phyloP scores from a whole-genome alignment of 257 asterid species.

The Catharanthus roseus region DNA sequence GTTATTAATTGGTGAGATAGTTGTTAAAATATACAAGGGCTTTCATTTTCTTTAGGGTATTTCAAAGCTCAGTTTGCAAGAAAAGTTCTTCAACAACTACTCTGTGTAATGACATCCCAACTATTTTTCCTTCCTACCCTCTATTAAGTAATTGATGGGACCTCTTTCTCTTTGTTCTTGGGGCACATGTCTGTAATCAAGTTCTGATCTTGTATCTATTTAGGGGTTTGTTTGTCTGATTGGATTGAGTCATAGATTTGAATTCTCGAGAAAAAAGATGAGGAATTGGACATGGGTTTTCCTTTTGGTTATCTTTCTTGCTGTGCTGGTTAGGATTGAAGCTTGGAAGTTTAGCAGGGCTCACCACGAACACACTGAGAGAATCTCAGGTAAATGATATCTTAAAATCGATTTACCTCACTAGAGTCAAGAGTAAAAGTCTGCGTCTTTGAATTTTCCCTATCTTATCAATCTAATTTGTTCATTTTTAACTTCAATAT shows the following conservation, averaged over 20 bases:
- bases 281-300: constrained; percentile 24
- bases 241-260: constrained; percentile 11
- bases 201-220: constrained; percentile 12
- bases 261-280: constrained; percentile 16
- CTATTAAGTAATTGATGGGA: constrained; percentile 15
- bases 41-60: constrained; percentile 18
- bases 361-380: constrained; percentile 36
- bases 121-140: constrained; percentile 27
- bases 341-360: constrained; percentile 33
- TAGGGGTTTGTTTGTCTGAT: constrained; percentile 1
- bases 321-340: constrained; percentile 20
- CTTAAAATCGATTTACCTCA: background rate
- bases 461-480: background rate
- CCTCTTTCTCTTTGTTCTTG: constrained; percentile 8
- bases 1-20: background rate
- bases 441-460: background rate
- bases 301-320: constrained; percentile 16
- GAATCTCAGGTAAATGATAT: constrained; percentile 34
- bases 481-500: background rate
- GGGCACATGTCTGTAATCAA: constrained; percentile 16
- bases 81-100: constrained; percentile 38
- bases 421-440: background rate
- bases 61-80: constrained; percentile 36
- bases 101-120: constrained; percentile 45
- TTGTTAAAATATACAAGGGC: constrained; percentile 4